A percentile compares a stretch with the other conserved stretches of the same genome.
These are phyloP conservation scores for Tuber calosporum DNA, from an alignment of 495 filamentous ascomycete genomes.

Conservation along the genomic window DNA sequence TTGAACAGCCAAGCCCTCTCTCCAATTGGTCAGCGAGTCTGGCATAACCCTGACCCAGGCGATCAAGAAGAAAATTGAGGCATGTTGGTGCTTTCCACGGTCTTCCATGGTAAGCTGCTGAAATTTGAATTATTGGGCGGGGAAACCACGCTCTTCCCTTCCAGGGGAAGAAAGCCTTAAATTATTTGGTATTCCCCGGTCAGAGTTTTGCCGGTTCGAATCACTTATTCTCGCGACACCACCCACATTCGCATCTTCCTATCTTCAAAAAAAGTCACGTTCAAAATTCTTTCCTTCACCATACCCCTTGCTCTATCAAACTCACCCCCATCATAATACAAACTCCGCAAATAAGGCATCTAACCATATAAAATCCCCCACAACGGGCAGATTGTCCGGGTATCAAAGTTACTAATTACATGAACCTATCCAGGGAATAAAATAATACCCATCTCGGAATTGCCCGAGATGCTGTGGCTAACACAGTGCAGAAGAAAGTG, in stretches of 20 bases:
- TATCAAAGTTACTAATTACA: constrained; percentile 6
- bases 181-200: background rate
- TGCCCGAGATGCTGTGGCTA: background rate
- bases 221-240: background rate
- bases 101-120: constrained; percentile 29
- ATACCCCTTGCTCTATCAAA: background rate
- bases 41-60: constrained; percentile 15
- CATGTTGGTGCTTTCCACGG: constrained; percentile 27
- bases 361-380: background rate
- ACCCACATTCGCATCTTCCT: background rate
- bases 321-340: background rate
- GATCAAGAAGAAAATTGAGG: constrained; percentile 15
- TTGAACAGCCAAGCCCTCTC: constrained; percentile 26
- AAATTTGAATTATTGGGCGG: constrained; percentile 15
- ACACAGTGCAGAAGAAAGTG: constrained; percentile 19
- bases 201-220: background rate
- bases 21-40: constrained; percentile 17
- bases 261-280: background rate
- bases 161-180: background rate
- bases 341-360: background rate
- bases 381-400: background rate
- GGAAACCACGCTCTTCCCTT: background rate
- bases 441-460: constrained; percentile 4
- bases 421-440: constrained; percentile 3
- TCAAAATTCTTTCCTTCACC: background rate